phyloP scores from a whole-genome alignment of 768 basidiomycete species.

The Paxillus ammoniavirescens region DNA sequence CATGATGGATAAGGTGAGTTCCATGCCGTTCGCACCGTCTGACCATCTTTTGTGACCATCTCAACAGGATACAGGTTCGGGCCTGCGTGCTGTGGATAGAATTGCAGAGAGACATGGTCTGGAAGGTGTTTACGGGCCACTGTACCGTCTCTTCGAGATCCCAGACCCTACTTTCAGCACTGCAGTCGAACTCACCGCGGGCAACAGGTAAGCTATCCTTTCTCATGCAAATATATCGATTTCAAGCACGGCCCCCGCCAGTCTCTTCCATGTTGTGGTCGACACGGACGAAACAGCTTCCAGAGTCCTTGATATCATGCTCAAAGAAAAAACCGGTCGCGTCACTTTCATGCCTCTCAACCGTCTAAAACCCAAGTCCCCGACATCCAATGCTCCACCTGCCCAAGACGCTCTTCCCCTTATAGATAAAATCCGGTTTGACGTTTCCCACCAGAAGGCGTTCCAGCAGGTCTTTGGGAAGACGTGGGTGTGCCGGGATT shows the following conservation, averaged over 20 bases:
- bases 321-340: slow-evolving; percentile 88
- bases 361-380: slow-evolving; percentile 78
- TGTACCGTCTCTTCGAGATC: slow-evolving; percentile 92
- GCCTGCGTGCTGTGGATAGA: slow-evolving; percentile 80
- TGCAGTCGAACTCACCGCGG: slow-evolving; percentile 92
- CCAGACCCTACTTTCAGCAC: slow-evolving; percentile 86
- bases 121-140: slow-evolving; percentile 87
- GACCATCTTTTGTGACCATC: not conserved
- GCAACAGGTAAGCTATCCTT: slow-evolving; percentile 68
- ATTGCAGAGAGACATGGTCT: slow-evolving; percentile 76
- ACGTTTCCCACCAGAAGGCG: slow-evolving; percentile 68
- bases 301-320: slow-evolving; percentile 89
- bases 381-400: slow-evolving; percentile 51
- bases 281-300: slow-evolving; percentile 94
- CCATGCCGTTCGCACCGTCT: not conserved
- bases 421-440: slow-evolving; percentile 79
- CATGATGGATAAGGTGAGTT: slow-evolving; percentile 92
- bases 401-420: slow-evolving; percentile 79
- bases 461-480: slow-evolving; percentile 98
- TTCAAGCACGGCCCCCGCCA: slow-evolving; percentile 13
- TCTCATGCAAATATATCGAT: not conserved
- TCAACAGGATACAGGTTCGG: slow-evolving; percentile 84
- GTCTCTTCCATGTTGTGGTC: slow-evolving; percentile 96
- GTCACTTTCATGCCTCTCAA: slow-evolving; percentile 99
- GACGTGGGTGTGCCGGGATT: slow-evolving; percentile 92